phyloP scores from a whole-genome alignment of 352 stramenopile genomes.

The Phytophthora ramorum region DNA sequence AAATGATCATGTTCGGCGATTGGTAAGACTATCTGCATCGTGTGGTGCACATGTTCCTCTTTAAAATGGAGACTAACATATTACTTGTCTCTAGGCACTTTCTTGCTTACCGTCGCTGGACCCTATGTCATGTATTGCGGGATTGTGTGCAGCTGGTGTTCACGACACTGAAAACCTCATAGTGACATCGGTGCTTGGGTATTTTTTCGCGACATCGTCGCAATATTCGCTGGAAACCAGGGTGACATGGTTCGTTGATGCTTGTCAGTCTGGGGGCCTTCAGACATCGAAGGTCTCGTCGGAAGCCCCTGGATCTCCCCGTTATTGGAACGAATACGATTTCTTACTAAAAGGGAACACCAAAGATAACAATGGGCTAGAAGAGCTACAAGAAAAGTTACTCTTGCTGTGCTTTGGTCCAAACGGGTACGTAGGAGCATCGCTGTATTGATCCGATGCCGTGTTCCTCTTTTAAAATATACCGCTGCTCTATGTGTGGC shows the following conservation, averaged over 20 bases:
- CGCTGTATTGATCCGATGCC: not conserved
- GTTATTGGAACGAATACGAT: constrained; percentile 20
- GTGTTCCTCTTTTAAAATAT: not conserved
- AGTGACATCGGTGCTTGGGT: constrained; percentile 22
- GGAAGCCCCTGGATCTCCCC: constrained; percentile 10
- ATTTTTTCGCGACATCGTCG: constrained; percentile 32
- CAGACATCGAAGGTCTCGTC: not conserved
- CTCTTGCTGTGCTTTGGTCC: constrained; percentile 37
- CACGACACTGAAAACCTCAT: not conserved
- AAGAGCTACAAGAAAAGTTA: constrained; percentile 37
- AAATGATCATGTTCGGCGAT: constrained; percentile 12
- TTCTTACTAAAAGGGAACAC: not conserved
- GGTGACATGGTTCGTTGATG: constrained; percentile 40
- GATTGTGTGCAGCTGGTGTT: constrained; percentile 15
- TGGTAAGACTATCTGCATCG: constrained; percentile 19
- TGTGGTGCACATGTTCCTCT: not conserved
- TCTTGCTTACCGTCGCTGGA: constrained; percentile 43
- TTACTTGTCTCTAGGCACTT: constrained; percentile 24
- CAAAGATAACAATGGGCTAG: not conserved
- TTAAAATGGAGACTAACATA: not conserved
- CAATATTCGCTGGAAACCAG: constrained; percentile 27
- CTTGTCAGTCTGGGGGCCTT: constrained; percentile 30
- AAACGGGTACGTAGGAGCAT: constrained; percentile 35
- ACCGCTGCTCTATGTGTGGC: not conserved
- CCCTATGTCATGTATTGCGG: constrained; percentile 19